Conservation (phyloP, 306 rosid genomes). For the Pterocarpus macrocarpus region DNA sequence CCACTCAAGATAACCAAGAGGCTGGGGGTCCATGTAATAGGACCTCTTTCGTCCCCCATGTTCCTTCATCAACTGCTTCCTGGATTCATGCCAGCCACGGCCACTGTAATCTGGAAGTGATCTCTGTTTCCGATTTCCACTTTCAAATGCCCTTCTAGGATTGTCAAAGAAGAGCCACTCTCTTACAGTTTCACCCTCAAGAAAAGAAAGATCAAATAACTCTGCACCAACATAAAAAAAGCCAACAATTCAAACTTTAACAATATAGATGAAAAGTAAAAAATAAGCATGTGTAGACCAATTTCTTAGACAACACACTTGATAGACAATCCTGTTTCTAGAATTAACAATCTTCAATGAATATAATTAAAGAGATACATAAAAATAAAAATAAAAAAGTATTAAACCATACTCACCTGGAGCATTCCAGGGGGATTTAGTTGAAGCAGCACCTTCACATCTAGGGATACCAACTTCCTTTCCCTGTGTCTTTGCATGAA, state of each 20-base stretch:
- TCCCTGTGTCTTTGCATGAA: constrained; percentile 78
- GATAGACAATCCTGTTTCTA: neutral
- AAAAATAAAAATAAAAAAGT: constrained; percentile 20
- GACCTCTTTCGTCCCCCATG: constrained; percentile 92
- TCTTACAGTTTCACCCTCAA: constrained; percentile 82
- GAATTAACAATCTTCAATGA: neutral
- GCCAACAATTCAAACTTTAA: constrained; percentile 23
- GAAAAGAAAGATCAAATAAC: constrained; percentile 77
- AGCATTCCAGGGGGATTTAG: constrained; percentile 97
- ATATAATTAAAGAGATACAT: constrained; percentile 21
- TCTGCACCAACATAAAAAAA: constrained; percentile 62
- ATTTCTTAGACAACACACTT: constrained; percentile 4
- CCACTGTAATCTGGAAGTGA: constrained; percentile 89
- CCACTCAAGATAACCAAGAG: constrained; percentile 81
- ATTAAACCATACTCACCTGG: constrained; percentile 61
- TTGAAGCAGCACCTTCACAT: constrained; percentile 95
- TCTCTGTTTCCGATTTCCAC: constrained; percentile 91
- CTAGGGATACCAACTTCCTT: constrained; percentile 91
- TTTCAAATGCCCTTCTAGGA: constrained; percentile 93
- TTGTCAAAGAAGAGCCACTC: constrained; percentile 99
- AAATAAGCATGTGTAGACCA: neutral
- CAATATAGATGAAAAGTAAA: constrained; percentile 4
- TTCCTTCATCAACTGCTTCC: constrained; percentile 97
- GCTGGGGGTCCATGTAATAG: constrained; percentile 98
- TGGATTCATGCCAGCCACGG: constrained; percentile 98